Evolutionary conservation across 176 grass and related monocot species (phyloP).

Genomic region (Pontederia paniculata): DNA sequence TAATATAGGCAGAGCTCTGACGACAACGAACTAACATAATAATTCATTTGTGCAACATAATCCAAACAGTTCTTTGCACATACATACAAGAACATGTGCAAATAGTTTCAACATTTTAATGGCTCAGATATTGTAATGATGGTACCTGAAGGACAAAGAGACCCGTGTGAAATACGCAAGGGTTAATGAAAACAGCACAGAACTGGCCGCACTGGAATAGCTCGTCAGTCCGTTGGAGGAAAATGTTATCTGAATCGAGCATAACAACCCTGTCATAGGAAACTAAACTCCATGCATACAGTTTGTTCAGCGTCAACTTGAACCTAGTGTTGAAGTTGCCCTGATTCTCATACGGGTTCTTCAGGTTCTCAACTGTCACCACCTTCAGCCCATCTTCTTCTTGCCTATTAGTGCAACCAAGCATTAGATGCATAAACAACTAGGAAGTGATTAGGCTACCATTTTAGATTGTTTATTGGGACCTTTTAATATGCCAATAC

Average conservation of each 20-base stretch:
- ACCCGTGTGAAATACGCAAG: slow-evolving; percentile 89
- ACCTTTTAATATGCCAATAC: no score
- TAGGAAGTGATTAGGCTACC: no score
- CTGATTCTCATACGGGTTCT: slow-evolving; percentile 71
- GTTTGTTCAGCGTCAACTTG: slow-evolving; percentile 89
- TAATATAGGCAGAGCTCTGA: no score
- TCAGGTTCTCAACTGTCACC: slow-evolving; percentile 66
- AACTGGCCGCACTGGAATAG: slow-evolving; percentile 96
- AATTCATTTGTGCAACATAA: neutral
- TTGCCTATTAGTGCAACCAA: slow-evolving; percentile 26
- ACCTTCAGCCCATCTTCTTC: slow-evolving; percentile 87
- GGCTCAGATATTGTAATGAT: neutral
- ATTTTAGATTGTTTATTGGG: no score
- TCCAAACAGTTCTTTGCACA: neutral
- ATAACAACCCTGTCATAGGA: slow-evolving; percentile 83
- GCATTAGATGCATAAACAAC: no score
- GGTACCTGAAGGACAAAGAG: slow-evolving; percentile 91
- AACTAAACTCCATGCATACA: slow-evolving; percentile 79
- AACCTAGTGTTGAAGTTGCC: slow-evolving; percentile 67
- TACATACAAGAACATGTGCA: neutral
- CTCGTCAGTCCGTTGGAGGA: slow-evolving; percentile 78
- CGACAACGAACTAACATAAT: no score
- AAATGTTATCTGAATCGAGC: slow-evolving; percentile 90
- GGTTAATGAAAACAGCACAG: slow-evolving; percentile 91
- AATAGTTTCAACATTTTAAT: neutral